Evolutionary conservation across 2,329 filamentous ascomycete genomes (phyloP), one percentile per base, ranked within the genome.

Genomic region (Colletotrichum sidae): DNA sequence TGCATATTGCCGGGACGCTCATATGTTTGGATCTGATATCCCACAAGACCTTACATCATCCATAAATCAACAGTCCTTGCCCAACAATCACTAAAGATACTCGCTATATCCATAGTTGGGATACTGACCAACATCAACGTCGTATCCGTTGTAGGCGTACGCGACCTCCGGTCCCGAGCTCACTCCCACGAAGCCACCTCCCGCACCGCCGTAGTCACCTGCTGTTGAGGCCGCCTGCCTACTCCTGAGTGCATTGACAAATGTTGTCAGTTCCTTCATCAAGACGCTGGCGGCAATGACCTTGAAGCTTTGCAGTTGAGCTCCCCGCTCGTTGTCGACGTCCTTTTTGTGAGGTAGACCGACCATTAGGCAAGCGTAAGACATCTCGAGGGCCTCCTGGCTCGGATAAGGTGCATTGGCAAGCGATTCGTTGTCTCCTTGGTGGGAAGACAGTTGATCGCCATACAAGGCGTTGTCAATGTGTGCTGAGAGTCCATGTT

Each of bases 221-320:
- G 45, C 44, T 8, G 33, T 38, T 7, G 57, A 17, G 2, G 49
- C 25, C 6, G 59, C 60, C 8, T 11, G 41, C 6, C 59, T 59
- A 11, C 35, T 54, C 12, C 39, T 57, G 15, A 61, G 17, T 4
- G 53, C 54, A 25, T 67, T 68, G 1, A 46, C 57, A 7, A 67
- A 58, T 25, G 58, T 59, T 17, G 69, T 67, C 4, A 77, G 49
- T 60, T 77, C 74, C 47, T 69, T 73, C 4, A 77, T 58, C 35
- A 80, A 69, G 58, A 76, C 79, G 37, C 75, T 71, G 11, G 77
- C 78, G 2, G 78, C 77, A 49, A 80, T 72, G 1, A 79, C 72
- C 34, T 73, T 72, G 66, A 80, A 81, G 50, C 79, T 79, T 49
- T 75, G 52, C 8, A 79, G 12, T 1, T 49, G 35, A 4, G 42